These are phyloP conservation scores for Lipomyces kockii DNA, from an alignment of 805 yeast species.

Conservation along the genomic window DNA sequence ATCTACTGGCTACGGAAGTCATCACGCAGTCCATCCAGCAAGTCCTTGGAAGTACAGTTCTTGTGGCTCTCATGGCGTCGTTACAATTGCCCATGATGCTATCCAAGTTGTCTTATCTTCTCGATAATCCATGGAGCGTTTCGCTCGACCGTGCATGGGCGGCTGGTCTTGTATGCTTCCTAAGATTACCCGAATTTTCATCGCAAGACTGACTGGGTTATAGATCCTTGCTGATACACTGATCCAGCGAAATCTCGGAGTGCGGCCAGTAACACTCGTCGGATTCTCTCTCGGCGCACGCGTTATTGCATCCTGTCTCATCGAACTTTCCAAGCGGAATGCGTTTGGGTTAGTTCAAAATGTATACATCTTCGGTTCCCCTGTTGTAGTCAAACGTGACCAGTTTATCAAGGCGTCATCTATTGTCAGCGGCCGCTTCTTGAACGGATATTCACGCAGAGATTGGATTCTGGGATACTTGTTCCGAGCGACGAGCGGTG, in stretches of 20 bases:
- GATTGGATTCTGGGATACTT: slow-evolving; percentile 97
- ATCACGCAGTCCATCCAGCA: slow-evolving; percentile 93
- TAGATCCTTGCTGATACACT: slow-evolving; percentile 86
- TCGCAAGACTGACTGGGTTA: slow-evolving; percentile 23
- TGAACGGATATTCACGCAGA: slow-evolving; percentile 87
- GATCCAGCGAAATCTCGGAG: slow-evolving; percentile 84
- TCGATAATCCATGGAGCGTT: slow-evolving; percentile 98
- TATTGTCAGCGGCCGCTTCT: slow-evolving; percentile 85
- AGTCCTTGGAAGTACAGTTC: slow-evolving; percentile 85
- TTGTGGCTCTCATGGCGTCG: slow-evolving; percentile 90
- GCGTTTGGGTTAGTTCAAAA: slow-evolving; percentile 89
- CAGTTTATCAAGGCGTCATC: slow-evolving; percentile 78
- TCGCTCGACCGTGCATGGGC: slow-evolving; percentile 97
- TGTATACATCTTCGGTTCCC: slow-evolving; percentile 86
- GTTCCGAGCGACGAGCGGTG: slow-evolving; percentile 95
- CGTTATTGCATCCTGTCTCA: slow-evolving; percentile 84
- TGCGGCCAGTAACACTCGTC: slow-evolving; percentile 86
- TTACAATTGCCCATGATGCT: slow-evolving; percentile 90
- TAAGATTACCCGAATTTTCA: too few species aligned
- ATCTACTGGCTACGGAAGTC: slow-evolving; percentile 91
- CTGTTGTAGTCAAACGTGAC: slow-evolving; percentile 77
- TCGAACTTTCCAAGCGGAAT: slow-evolving; percentile 82
- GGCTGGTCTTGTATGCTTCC: slow-evolving; percentile 59
- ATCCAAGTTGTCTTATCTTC: slow-evolving; percentile 81
- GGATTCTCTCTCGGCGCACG: slow-evolving; percentile 96